Conservation (phyloP, 768 basidiomycete genomes). For the Boletus rubropictus region DNA sequence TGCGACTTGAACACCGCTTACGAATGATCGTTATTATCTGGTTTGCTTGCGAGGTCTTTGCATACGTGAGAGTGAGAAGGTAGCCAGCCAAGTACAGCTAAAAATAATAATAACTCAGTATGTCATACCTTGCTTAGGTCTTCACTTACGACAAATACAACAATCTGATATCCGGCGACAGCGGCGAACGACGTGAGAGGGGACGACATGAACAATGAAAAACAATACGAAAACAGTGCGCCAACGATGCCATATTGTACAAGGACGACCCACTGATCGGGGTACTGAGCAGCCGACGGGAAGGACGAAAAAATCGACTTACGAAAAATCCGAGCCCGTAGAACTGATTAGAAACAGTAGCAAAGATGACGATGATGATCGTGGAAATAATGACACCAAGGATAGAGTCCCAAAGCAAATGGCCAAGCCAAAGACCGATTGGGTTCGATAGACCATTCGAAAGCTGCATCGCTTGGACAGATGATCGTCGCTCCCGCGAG, state of each 20-base stretch:
- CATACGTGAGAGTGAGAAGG: conserved; percentile 69
- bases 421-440: conserved; percentile 71
- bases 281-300: background rate
- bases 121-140: background rate
- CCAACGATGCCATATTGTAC: conserved; percentile 66
- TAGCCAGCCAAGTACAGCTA: conserved; percentile 65
- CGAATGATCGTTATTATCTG: conserved; percentile 56
- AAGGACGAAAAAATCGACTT: conserved; percentile 31
- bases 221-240: conserved; percentile 63
- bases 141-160: conserved; percentile 61
- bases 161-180: conserved; percentile 66
- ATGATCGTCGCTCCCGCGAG: conserved; percentile 59
- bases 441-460: conserved; percentile 71
- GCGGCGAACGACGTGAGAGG: conserved; percentile 70
- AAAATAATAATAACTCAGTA: conserved; percentile 20
- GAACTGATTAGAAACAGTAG: conserved; percentile 53
- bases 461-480: conserved; percentile 76
- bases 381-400: conserved; percentile 56
- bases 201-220: conserved; percentile 54
- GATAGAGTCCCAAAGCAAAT: conserved; percentile 67
- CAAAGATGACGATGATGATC: conserved; percentile 58
- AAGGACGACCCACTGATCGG: conserved; percentile 59
- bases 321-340: conserved; percentile 58
- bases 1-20: conserved; percentile 18
- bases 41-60: conserved; percentile 49